A percentile compares a stretch with the other conserved stretches of the same genome.
Conservation (phyloP, 805 yeast species). For the Yarrowia yakushimensis region DNA sequence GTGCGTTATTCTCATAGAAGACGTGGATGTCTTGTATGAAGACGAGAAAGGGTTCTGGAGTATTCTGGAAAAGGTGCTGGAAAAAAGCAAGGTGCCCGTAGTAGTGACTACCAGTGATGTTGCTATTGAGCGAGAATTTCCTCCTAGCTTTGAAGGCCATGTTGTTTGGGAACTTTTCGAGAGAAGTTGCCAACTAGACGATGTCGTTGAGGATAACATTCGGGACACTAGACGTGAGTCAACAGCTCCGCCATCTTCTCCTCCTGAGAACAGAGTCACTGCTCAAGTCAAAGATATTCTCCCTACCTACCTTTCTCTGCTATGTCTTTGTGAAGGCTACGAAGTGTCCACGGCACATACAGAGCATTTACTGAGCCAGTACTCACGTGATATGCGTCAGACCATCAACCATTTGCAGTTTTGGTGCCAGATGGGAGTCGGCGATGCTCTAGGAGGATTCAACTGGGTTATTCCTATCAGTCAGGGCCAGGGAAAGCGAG, state of each 20-base stretch:
- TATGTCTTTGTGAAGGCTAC: conserved; percentile 5
- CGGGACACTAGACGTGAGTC: too few relatives aligned
- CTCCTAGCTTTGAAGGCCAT: neutral
- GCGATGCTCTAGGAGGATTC: conserved; percentile 35
- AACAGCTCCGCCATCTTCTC: neutral
- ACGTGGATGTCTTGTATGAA: conserved; percentile 75
- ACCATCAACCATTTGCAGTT: conserved; percentile 36
- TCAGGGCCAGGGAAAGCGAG: conserved; percentile 25
- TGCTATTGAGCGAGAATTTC: neutral
- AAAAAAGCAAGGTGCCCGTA: conserved; percentile 64
- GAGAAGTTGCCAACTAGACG: too few relatives aligned
- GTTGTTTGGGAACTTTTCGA: neutral
- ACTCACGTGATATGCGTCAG: neutral
- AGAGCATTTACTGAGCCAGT: neutral
- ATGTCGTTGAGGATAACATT: too few relatives aligned
- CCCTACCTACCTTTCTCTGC: neutral
- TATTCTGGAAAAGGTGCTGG: conserved; percentile 58
- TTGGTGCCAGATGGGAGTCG: conserved; percentile 40
- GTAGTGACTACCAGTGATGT: conserved; percentile 53
- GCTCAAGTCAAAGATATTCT: neutral
- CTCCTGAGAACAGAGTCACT: neutral
- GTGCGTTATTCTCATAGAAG: conserved; percentile 69
- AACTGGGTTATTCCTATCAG: conserved; percentile 36
- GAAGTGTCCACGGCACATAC: neutral
- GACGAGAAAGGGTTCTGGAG: conserved; percentile 80